Evolutionary conservation across 2,329 filamentous ascomycete genomes (phyloP).

Genomic region (Chaetomium globosum): DNA sequence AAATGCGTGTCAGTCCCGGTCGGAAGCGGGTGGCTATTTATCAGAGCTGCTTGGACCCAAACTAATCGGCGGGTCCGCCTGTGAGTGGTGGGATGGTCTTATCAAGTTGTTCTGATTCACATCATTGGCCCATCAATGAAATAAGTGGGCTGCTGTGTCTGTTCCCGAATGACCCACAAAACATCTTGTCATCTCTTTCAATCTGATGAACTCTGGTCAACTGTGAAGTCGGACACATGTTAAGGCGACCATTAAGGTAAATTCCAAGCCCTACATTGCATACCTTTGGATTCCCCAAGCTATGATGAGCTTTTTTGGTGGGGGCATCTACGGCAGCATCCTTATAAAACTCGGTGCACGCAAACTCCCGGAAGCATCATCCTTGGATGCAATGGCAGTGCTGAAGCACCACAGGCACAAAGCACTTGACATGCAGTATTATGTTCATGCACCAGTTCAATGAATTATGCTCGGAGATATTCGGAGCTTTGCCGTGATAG

Average conservation of each 20-base stretch:
- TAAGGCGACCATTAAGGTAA: neutral
- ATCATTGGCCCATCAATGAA: neutral
- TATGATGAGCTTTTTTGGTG: no score
- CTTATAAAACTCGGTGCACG: neutral
- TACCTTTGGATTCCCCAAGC: neutral
- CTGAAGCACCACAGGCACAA: neutral
- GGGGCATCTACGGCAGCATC: neutral
- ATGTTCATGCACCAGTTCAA: neutral
- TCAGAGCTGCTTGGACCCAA: slow-evolving; percentile 31
- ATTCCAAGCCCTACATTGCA: neutral
- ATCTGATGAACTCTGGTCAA: neutral
- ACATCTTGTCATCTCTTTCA: neutral
- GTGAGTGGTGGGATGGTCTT: slow-evolving; percentile 36
- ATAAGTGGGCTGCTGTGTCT: neutral
- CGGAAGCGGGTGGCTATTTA: slow-evolving; percentile 46
- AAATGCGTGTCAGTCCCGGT: slow-evolving; percentile 42
- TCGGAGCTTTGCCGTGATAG: neutral
- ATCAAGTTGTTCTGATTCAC: neutral
- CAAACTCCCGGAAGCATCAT: neutral
- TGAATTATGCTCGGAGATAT: neutral
- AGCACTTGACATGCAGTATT: neutral
- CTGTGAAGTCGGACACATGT: neutral
- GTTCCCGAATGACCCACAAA: neutral
- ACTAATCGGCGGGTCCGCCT: slow-evolving; percentile 32
- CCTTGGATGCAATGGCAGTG: neutral